Conservation (phyloP, 2,329 filamentous ascomycete species). For the Tricladium varicosporioides region DNA sequence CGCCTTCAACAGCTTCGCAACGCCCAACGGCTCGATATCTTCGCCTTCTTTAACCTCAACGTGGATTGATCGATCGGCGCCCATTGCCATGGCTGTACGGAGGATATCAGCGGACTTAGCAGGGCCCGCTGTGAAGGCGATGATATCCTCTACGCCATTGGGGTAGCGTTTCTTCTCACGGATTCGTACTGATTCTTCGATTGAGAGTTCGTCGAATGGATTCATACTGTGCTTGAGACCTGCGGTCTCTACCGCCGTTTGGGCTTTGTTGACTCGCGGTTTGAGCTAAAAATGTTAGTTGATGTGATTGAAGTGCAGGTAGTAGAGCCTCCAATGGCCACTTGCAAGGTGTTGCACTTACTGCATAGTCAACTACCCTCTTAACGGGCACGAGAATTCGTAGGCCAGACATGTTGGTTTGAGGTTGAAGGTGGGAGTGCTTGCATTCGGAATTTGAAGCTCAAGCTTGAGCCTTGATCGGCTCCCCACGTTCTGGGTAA, state of each 20-base stretch:
- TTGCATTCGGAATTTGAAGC: conserved; percentile 1
- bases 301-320: background rate
- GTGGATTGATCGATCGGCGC: conserved; percentile 87
- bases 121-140: conserved; percentile 84
- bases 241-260: conserved; percentile 86
- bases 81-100: conserved; percentile 98
- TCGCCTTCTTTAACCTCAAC: conserved; percentile 75
- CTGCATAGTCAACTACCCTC: conserved; percentile 84
- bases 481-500: conserved; percentile 6
- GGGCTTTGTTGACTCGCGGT: conserved; percentile 66
- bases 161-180: conserved; percentile 78
- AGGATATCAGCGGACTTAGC: conserved; percentile 84
- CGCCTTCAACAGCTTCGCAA: conserved; percentile 83
- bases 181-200: conserved; percentile 93
- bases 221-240: conserved; percentile 98
- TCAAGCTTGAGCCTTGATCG: conserved; percentile 7
- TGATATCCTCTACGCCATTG: conserved; percentile 83
- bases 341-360: conserved; percentile 41
- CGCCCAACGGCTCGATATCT: conserved; percentile 82
- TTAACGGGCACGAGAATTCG: conserved; percentile 80
- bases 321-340: too few relatives aligned
- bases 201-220: conserved; percentile 96
- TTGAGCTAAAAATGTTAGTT: conserved; percentile 52
- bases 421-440: background rate
- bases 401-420: conserved; percentile 56